Evolutionary conservation across 2,329 filamentous ascomycete species (phyloP), one percentile per base, ranked within the genome.

Genomic region (Monilinia fructicola): DNA sequence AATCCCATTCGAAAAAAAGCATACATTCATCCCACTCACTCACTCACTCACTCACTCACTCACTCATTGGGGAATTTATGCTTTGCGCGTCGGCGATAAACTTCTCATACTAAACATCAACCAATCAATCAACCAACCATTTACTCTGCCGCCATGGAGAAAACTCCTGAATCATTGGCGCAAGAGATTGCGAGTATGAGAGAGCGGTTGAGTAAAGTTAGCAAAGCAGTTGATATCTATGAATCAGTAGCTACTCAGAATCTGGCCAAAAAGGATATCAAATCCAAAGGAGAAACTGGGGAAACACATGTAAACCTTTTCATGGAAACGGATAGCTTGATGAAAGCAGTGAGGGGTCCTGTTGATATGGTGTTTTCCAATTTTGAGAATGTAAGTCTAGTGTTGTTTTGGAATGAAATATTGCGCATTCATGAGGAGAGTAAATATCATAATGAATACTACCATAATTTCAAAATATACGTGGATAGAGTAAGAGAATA

Each of bases 351-450:
- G 35, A 56, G 63, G 42, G 63, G 63, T 28, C 54, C 63, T 2
- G 54, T 65, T 14, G 63, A 65, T 40, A 60, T 59, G 54, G 63
- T 65, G 1, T 65, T 65, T 40, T 40, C 42, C n/a, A 59, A 65
- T 65, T 59, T 65, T 44, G 63, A 65, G 26, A 60, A 59, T 50
- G 54, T 59, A 40, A 65, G 63, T 60, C 56, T 35, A 18, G 16
- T n/a, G 23, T 18, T 31, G 18, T 55, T 31, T 55, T n/a, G 11
- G 7, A n/a, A 16, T 26, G 28, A 28, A 46, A 14, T 11, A 28
- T 35, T 21, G 7, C 18, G 12, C 10, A 9, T 35, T 35, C 55
- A n/a, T 14, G 3, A 31, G 26, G 11, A 35, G 11, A n/a, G 11
- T 46, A 46, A 26, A 42, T 28, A 59, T 31, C 40, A 46, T 18